Base-by-base conservation (phyloP, 345 rosid species). In the Eucalyptus camaldulensis region DNA sequence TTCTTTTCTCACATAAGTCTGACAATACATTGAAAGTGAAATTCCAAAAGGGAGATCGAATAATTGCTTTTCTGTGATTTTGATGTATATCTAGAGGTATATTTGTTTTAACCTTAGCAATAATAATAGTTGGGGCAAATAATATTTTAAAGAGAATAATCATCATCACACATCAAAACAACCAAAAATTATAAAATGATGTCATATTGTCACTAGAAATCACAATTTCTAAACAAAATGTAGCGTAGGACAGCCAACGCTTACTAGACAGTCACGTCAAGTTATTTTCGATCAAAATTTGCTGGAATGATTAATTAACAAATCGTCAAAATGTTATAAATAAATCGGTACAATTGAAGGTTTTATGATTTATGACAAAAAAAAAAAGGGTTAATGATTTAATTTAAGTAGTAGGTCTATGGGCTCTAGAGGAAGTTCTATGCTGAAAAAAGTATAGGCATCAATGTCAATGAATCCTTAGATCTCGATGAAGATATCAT, bases 231-330 rank as follows among this genome's bases (percentile, higher is more conserved):
- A 5, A n/a, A 67, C 10, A 31, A 14, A 67, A 2, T 4, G 62
- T 24, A 56, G 29, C 4, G 3, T 56, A 56, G 6, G 62, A 56
- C 0, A 5, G 0, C 29, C 62, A 4, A 24, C 29, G 2, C 1
- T 56, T 22, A 24, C 13, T 56, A 56, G 27, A 56, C 13, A 22
- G 1, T 56, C 62, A 56, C 3, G 1, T 21, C 22, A 3, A 56
- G 11, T 56, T 56, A 56, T 56, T 56, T 24, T 0, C 1, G 12
- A 24, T 10, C 5, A 56, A 56, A 56, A 24, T 10, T 56, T 2
- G 27, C 2, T 22, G 1, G 29, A 56, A 56, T 24, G 13, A 56
- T 22, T 56, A 56, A 56, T 56, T 24, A 29, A 10, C 62, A 56
- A 56, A 56, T 56, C 6, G 0, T 56, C 3, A 24, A 56, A 56